phyloP scores from a whole-genome alignment of 371 early-diverging fungal species.

The Rhizopus arrhizus region DNA sequence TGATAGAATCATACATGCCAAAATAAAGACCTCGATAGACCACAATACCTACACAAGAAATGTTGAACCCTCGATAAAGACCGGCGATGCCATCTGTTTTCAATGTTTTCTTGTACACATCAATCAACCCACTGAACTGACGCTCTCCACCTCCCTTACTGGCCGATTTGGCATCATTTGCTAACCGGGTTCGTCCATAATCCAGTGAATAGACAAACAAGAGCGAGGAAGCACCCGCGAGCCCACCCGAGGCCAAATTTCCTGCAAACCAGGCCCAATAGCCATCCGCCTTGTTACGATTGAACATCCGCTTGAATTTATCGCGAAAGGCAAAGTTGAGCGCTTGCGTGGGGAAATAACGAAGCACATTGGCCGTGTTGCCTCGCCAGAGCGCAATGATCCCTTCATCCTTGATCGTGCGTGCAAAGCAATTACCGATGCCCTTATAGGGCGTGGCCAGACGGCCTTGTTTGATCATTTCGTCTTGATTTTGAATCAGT shows the following conservation, averaged over 20 bases:
- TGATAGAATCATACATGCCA: constrained; percentile 80
- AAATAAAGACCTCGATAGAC: constrained; percentile 84
- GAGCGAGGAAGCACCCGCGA: constrained; percentile 72
- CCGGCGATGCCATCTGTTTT: constrained; percentile 72
- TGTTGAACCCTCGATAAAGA: constrained; percentile 81
- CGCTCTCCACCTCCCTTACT: constrained; percentile 66
- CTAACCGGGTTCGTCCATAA: constrained; percentile 87
- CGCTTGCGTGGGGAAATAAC: constrained; percentile 88
- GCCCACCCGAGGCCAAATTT: constrained; percentile 81
- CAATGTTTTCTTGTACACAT: constrained; percentile 74
- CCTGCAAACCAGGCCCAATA: constrained; percentile 76
- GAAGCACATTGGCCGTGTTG: constrained; percentile 81
- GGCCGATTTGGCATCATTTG: constrained; percentile 73
- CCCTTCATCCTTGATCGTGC: constrained; percentile 78
- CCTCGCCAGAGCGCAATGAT: constrained; percentile 76
- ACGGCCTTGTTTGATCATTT: constrained; percentile 77
- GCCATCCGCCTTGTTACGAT: constrained; percentile 64
- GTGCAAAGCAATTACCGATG: constrained; percentile 75
- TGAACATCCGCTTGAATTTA: constrained; percentile 79
- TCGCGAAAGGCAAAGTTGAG: constrained; percentile 85
- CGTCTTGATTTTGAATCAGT: constrained; percentile 81
- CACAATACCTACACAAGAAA: constrained; percentile 77
- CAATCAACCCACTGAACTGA: constrained; percentile 77
- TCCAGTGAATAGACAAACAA: constrained; percentile 81
- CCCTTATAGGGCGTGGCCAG: constrained; percentile 75